phyloP scores from a whole-genome alignment of 2,329 filamentous ascomycete genomes.

The Nigrospora osmanthi region DNA sequence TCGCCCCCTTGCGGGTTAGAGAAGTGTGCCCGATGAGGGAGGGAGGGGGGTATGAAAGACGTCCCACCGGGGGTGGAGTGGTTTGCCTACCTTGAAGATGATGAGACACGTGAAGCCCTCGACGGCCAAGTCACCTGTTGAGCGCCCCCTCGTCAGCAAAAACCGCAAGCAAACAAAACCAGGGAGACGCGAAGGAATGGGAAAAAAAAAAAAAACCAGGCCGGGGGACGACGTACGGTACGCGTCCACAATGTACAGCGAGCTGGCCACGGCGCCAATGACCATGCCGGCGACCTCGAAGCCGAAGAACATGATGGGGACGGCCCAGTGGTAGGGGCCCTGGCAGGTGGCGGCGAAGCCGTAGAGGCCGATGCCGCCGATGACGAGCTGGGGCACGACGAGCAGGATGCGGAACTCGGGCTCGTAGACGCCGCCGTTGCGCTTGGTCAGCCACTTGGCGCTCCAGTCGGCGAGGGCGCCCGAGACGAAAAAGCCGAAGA shows the following conservation, averaged over 20 bases:
- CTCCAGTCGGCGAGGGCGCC: conserved; percentile 68
- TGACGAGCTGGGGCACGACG: conserved; percentile 72
- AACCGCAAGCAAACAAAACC: no score
- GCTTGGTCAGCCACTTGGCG: conserved; percentile 60
- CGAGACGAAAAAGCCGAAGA: conserved; percentile 69
- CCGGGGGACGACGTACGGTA: conserved; percentile 56
- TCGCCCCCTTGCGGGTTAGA: no score
- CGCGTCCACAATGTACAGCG: conserved; percentile 86
- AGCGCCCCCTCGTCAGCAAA: no score
- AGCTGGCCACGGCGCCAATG: conserved; percentile 76
- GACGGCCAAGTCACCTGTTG: conserved; percentile 64
- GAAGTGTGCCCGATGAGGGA: no score
- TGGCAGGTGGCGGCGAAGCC: conserved; percentile 72
- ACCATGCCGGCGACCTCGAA: conserved; percentile 87
- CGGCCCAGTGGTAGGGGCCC: conserved; percentile 58
- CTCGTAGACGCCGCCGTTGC: conserved; percentile 78
- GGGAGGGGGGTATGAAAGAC: no score
- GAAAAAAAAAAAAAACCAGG: conserved; percentile 3
- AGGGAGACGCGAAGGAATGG: background rate
- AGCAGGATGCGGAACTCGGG: conserved; percentile 84
- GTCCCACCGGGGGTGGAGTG: no score
- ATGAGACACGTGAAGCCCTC: conserved; percentile 86
- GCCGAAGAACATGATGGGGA: conserved; percentile 75
- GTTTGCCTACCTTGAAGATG: conserved; percentile 69
- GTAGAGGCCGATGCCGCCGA: conserved; percentile 72